A percentile compares a stretch with the other conserved stretches of the same genome.
These are phyloP conservation scores for Pythium phragmitis DNA, from an alignment of 352 stramenopile species.

Conservation along the genomic window DNA sequence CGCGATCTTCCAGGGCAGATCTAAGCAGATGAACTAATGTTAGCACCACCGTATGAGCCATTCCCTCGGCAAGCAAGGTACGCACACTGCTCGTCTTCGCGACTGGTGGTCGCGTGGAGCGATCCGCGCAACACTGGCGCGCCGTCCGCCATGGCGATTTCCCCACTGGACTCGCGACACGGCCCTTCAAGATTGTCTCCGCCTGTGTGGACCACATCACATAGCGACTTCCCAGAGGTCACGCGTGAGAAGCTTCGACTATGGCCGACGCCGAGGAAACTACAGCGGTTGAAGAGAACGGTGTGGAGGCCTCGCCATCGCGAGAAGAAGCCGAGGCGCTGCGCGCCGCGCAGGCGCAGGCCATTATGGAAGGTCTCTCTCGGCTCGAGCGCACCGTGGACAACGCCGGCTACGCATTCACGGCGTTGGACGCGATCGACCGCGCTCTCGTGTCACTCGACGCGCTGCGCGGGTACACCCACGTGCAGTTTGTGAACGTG, in stretches of 20 bases:
- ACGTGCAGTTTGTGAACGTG: conserved; percentile 74
- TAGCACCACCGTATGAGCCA: too few relatives aligned
- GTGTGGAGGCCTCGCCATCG: conserved; percentile 3
- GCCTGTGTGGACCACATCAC: conserved; percentile 18
- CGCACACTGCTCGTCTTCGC: conserved; percentile 21
- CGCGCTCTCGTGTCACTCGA: conserved; percentile 56
- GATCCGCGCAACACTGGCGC: conserved; percentile 26
- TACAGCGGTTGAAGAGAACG: background rate
- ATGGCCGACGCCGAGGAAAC: conserved; percentile 2
- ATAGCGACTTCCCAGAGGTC: background rate
- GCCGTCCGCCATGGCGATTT: conserved; percentile 6
- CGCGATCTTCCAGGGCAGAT: conserved; percentile 79
- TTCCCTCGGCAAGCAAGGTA: background rate
- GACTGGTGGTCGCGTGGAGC: background rate
- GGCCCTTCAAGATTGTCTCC: conserved; percentile 22
- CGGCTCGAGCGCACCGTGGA: conserved; percentile 73
- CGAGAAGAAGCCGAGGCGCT: conserved; percentile 33
- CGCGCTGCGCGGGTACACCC: conserved; percentile 54
- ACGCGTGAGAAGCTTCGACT: background rate
- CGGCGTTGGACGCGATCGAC: conserved; percentile 59
- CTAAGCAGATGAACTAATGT: conserved; percentile 21
- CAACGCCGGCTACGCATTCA: conserved; percentile 78
- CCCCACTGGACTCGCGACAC: background rate
- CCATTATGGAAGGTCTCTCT: conserved; percentile 57
- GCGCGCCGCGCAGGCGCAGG: conserved; percentile 41